Evolutionary conservation across 257 asterid genomes (phyloP), one percentile per base, ranked within the genome.

Genomic region (Plantago elongata): DNA sequence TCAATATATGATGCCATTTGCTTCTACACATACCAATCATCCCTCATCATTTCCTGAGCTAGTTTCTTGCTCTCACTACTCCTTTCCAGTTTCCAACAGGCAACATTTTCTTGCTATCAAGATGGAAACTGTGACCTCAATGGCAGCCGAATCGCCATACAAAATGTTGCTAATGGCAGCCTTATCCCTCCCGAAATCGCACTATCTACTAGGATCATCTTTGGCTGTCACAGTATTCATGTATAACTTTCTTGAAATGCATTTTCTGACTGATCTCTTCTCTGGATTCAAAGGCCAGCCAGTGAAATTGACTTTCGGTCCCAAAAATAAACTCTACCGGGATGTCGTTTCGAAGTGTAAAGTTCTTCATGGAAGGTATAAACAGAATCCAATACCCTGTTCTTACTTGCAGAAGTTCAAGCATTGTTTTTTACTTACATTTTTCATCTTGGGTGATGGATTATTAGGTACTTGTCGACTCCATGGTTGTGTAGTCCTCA

Each of bases 401-500:
- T 6, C 3, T 12, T 48, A 7, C 40, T 34, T 61, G 27, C 7
- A 10, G 1, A 11, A 13, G 5, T 0, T 61, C 12, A 27, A 7
- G 13, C 44, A 45, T 7, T 48, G 5, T 10, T 9, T 44, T 17
- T 62, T 30, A 44, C 27, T 62, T 14, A 34, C 17, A 44, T 17
- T 16, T 37, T 34, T 0, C 27, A 3, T 52, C 51, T 43, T 8
- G 14, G 14, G 11, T 13, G 44, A 12, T 48, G 40, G 59, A 59
- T 60, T 49, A 13, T 30, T 73, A 90, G 97, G 81, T 90, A 72
- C 69, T 80, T 77, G 57, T 78, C 96, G 14, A 87, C 97, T 27
- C 95, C 95, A 9, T 90, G 95, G 97, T 75, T 85, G 42, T 83
- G 87, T 55, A 87, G 96, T 70, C 96, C 97, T 34, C 95, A 87